These are phyloP conservation scores for Phytophthora cactorum DNA, from an alignment of 352 stramenopile genomes.

Conservation along the genomic window DNA sequence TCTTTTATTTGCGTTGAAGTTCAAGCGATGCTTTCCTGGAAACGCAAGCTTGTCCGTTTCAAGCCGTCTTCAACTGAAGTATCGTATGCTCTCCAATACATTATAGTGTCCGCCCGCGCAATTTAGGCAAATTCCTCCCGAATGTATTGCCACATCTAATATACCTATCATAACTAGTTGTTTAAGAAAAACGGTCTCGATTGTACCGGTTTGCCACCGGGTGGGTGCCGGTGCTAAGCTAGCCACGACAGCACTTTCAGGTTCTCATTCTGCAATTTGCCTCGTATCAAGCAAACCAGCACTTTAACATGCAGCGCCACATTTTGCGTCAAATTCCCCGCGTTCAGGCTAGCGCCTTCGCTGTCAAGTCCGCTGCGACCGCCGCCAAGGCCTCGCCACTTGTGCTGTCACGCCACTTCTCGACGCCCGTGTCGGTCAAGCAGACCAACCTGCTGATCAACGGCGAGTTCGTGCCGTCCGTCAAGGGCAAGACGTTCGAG, in stretches of 20 bases:
- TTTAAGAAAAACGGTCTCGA: no score
- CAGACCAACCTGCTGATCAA: conserved; percentile 88
- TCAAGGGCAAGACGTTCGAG: conserved; percentile 71
- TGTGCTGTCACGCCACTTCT: conserved; percentile 43
- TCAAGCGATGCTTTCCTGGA: conserved; percentile 6
- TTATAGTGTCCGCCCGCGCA: not conserved
- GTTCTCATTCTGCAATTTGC: conserved; percentile 30
- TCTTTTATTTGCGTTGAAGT: conserved; percentile 27
- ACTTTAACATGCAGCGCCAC: conserved; percentile 42
- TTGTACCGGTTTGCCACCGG: no score
- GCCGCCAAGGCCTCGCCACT: conserved; percentile 33
- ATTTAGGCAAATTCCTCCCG: not conserved
- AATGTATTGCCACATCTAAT: not conserved
- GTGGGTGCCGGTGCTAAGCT: no score
- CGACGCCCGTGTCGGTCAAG: conserved; percentile 42
- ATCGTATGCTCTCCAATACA: conserved; percentile 4
- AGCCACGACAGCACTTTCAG: no score
- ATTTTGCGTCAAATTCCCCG: conserved; percentile 43
- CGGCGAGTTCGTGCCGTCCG: conserved; percentile 78
- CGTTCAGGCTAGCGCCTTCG: conserved; percentile 20
- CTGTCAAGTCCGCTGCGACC: conserved; percentile 11
- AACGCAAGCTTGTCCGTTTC: conserved; percentile 9
- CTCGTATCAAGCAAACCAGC: conserved; percentile 12
- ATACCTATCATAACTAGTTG: not conserved
- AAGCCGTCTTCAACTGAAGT: conserved; percentile 17